A percentile compares a stretch with the other conserved stretches of the same genome.
Evolutionary conservation across 495 filamentous ascomycete genomes (phyloP).

Genomic region (Penicillium angulare): DNA sequence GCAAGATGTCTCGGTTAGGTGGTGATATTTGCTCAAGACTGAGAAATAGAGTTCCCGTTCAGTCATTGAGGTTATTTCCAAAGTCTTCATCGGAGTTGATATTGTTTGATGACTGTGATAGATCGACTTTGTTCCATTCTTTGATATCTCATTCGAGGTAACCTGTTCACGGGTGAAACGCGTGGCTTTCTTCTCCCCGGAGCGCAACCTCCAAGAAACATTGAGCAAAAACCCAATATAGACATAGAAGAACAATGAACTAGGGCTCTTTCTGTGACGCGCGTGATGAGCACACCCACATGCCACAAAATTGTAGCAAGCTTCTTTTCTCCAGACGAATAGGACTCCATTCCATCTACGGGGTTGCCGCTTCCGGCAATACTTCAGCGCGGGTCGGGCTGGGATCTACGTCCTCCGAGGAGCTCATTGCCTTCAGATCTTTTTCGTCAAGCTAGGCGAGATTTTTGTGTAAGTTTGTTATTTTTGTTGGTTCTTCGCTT

Average conservation of each 20-base stretch:
- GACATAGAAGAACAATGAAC: background rate
- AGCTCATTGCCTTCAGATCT: background rate
- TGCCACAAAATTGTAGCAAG: constrained; percentile 8
- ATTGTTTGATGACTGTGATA: too few species aligned
- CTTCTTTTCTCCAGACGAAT: constrained; percentile 7
- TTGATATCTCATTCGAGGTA: background rate
- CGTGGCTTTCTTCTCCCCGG: constrained; percentile 9
- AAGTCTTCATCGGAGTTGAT: background rate
- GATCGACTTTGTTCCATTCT: background rate
- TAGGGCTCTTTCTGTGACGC: constrained; percentile 1
- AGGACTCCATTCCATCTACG: background rate
- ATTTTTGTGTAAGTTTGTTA: background rate
- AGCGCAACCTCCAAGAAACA: constrained; percentile 9
- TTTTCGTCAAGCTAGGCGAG: background rate
- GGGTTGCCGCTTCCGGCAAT: background rate
- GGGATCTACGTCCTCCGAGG: constrained; percentile 1
- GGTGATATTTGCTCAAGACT: background rate
- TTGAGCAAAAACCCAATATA: background rate
- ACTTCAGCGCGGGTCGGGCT: background rate
- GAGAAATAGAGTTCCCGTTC: background rate
- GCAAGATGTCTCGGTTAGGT: background rate
- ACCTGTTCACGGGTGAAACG: constrained; percentile 9
- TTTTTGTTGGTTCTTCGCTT: background rate
- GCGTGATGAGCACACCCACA: constrained; percentile 19
- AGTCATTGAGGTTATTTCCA: constrained; percentile 10